These are phyloP conservation scores for Globomyces pollinis-pini DNA, from an alignment of 192 early-diverging fungal genomes.

Conservation along the genomic window DNA sequence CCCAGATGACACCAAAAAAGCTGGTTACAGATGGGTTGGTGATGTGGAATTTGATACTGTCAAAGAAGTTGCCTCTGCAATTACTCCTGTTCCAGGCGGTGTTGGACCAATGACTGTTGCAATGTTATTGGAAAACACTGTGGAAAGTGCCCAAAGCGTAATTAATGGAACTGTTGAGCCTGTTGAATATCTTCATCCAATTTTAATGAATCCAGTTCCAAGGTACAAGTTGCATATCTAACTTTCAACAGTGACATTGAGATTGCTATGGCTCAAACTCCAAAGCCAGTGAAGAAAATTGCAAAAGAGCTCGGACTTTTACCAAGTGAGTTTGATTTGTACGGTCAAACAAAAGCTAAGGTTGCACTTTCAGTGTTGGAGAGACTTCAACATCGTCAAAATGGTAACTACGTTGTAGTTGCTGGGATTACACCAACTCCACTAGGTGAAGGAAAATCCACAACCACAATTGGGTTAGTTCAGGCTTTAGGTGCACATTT, in stretches of 20 bases:
- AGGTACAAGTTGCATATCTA: no score
- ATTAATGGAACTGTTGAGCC: constrained; percentile 37
- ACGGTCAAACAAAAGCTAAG: constrained; percentile 88
- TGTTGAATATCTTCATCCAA: constrained; percentile 52
- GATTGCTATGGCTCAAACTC: constrained; percentile 82
- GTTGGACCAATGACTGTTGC: constrained; percentile 99
- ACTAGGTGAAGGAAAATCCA: constrained; percentile 98
- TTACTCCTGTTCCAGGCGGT: constrained; percentile 96
- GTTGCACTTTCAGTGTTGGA: constrained; percentile 74
- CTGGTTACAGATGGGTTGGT: constrained; percentile 84
- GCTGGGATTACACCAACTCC: constrained; percentile 98
- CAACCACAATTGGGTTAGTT: constrained; percentile 87
- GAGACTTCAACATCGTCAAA: constrained; percentile 65
- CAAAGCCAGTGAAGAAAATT: constrained; percentile 72
- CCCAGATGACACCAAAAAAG: constrained; percentile 78
- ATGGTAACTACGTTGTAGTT: constrained; percentile 91
- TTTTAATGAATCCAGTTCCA: constrained; percentile 74
- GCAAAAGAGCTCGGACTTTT: constrained; percentile 79
- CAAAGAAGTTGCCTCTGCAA: constrained; percentile 60
- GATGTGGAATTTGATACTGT: constrained; percentile 83
- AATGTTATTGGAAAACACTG: constrained; percentile 90
- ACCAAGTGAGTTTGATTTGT: constrained; percentile 63
- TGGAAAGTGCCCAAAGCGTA: constrained; percentile 66
- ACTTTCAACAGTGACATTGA: constrained; percentile 95
- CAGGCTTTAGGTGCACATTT: constrained; percentile 95